phyloP scores from a whole-genome alignment of 2,329 filamentous ascomycete species.

The Pseudogymnoascus sp. region DNA sequence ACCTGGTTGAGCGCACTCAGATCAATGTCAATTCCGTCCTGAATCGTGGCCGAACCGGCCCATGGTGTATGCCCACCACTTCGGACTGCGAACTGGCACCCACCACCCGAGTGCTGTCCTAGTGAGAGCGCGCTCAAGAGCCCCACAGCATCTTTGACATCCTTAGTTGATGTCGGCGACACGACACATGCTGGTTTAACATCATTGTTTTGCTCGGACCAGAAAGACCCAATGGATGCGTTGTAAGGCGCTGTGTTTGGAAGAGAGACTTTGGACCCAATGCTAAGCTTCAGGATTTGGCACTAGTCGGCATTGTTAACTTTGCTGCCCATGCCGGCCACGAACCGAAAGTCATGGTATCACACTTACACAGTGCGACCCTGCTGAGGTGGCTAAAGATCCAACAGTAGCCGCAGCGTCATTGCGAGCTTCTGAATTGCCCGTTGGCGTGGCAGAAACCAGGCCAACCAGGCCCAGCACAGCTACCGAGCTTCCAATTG shows the following conservation, averaged over 20 bases:
- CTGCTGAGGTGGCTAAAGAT: background rate
- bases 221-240: constrained; percentile 12
- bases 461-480: background rate
- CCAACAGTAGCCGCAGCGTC: background rate
- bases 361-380: background rate
- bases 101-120: background rate
- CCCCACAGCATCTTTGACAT: constrained; percentile 21
- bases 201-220: constrained; percentile 17
- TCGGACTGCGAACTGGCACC: constrained; percentile 45
- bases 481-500: background rate
- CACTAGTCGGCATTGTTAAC: background rate
- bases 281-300: background rate
- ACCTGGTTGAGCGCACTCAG: constrained; percentile 27
- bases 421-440: background rate
- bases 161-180: constrained; percentile 18
- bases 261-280: constrained; percentile 12
- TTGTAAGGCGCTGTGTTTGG: constrained; percentile 10
- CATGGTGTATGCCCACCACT: constrained; percentile 53
- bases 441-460: background rate
- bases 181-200: constrained; percentile 26
- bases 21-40: constrained; percentile 42
- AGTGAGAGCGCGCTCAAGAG: constrained; percentile 1
- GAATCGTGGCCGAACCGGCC: constrained; percentile 41
- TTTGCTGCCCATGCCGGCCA: background rate
- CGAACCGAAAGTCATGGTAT: background rate